Evolutionary conservation across 345 rosid genomes (phyloP), one percentile per base, ranked within the genome.

Genomic region (Durio zibethinus): DNA sequence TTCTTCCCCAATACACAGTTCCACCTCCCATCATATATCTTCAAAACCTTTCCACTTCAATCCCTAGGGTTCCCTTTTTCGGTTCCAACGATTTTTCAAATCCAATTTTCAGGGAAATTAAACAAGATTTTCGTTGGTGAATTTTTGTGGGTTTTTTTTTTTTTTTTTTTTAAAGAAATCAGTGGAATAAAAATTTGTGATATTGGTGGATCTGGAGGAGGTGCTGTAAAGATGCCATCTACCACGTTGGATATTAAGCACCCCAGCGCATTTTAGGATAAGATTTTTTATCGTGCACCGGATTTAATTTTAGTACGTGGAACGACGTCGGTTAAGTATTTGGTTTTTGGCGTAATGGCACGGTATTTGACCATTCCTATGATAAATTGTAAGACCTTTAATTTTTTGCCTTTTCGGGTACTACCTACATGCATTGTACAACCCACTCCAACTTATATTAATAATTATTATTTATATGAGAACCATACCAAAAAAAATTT

Each of bases 21-120:
- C 94, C 88, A 20, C 83, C 90, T 21, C 93, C 88, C 70, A 84
- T 78, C 97, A 90, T 92, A 90, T 92, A 48, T 73, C 85, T 29
- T 2, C 56, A 72, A 53, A 6, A 2, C 25, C 4, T 20, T 15
- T 20, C 61, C 31, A 21, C 9, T 16, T 43, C 42, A 53, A 52
- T 36, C 52, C 25, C 31, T 31, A 23, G 66, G 7, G 12, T 61
- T 43, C 11, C 1, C 20, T 4, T 45, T 53, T 53, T 23, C n/a
- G 42, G 10, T 59, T 27, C 21, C 1, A n/a, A 7, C 40, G 69
- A 72, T 20, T 45, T 12, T 1, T 54, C 35, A 74, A n/a, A 73
- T 31, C 40, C 48, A 42, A 67, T 7, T 43, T 38, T 21, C 45
- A 27, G 66, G 82, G 81, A 43, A 61, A 29, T 42, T 25, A 48